Evolutionary conservation across 169 alveolate species (phyloP), one percentile per base, ranked within the genome.

Genomic region (Cardiosporidium cionae): DNA sequence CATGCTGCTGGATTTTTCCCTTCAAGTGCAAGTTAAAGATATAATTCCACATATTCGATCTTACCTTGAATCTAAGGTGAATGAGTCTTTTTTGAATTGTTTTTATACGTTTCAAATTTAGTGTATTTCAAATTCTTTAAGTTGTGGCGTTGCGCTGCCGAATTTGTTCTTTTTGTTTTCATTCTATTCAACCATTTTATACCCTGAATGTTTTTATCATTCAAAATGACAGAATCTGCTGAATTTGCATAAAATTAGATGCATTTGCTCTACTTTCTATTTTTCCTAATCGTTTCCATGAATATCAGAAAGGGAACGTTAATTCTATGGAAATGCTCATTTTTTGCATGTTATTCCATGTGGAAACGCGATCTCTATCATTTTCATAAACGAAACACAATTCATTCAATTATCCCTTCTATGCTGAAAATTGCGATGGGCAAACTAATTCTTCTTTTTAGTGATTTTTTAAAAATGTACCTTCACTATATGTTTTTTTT

Each of bases 1-100:
- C 37, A 32, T 44, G 25, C 37, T 72, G 1, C 79, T 72, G 23
- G 79, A 58, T 0, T 72, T 72, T 54, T 72, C 79, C 7, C 72
- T 72, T 3, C 70, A 72, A 54, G 65, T 72, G 58, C 9, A 29
- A 1, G 34, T 53, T 3, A 33, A 52, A 9, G 66, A 70, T n/a
- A 63, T 70, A 6, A 53, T 70, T n/a, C 76, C 76, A 4, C 76
- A 52, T 35, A 70, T 70, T 27, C 37, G 34, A 4, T 35, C 44
- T 25, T 70, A 70, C 27, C 76, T 70, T 3, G 76, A 70, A 25
- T 25, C 23, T 32, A 70, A 52, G 72, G 76, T 70, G 29, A 54
- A 63, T n/a, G 5, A 16, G 25, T 7, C 5, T 62, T 62, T 9
- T 62, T 9, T 62, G 5, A 5, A 25, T 62, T 6, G 5, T 66